Evolutionary conservation across 257 asterid species (phyloP).

Genomic region (Przewalskia tangutica): DNA sequence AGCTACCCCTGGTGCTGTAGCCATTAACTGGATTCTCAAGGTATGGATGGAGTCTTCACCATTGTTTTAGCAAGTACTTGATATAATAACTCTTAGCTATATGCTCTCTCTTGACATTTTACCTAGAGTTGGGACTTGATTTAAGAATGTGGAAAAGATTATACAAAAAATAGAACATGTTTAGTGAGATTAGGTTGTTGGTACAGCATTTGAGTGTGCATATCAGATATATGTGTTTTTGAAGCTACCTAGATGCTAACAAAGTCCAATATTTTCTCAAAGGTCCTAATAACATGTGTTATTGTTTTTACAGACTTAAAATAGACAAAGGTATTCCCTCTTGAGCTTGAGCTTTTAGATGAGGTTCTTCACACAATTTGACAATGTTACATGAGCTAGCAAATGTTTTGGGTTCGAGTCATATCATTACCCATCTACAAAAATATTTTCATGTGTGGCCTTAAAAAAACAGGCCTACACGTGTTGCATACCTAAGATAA

Average conservation of each 20-base stretch:
- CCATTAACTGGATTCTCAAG: conserved; percentile 99
- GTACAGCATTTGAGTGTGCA: neutral
- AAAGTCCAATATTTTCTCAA: neutral
- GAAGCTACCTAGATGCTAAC: neutral
- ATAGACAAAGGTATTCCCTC: neutral
- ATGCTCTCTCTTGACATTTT: neutral
- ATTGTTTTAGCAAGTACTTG: neutral
- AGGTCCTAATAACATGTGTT: neutral
- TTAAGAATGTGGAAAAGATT: neutral
- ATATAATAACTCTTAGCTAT: neutral
- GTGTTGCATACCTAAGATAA: neutral
- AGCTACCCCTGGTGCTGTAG: conserved; percentile 76
- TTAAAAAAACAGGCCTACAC: too few species aligned
- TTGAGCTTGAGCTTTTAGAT: neutral
- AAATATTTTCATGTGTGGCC: neutral
- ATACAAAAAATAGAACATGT: neutral
- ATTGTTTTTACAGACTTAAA: neutral
- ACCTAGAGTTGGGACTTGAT: neutral
- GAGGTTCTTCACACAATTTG: neutral
- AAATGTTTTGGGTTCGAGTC: neutral
- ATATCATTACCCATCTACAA: neutral
- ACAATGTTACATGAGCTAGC: neutral
- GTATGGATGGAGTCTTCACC: conserved; percentile 18
- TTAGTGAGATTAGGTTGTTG: neutral
- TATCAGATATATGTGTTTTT: neutral